Evolutionary conservation across 106 monocot species (phyloP), one percentile per base, ranked within the genome.

Genomic region (Narthecium ossifragum): DNA sequence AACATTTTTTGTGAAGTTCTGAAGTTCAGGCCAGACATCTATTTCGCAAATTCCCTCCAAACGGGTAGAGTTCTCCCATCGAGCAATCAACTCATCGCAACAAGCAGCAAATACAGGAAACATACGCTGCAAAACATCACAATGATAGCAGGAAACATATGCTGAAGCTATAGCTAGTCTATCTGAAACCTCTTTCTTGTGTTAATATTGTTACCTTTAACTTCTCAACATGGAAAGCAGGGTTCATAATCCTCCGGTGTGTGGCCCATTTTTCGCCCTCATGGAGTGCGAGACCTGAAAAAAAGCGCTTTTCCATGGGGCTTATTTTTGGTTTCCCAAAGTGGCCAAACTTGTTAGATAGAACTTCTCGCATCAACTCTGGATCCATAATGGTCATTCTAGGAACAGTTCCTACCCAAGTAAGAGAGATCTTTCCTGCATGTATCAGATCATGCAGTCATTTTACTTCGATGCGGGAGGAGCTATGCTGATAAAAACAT

Each of bases 171-270:
- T 3, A 43, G 14, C 14, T 17, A 6, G 14, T 43, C 18, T 39
- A 39, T 1, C 15, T 39, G 24, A 3, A 68, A 13, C 7, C 17
- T 41, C 2, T 41, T 41, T 17, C 11, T 17, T 8, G 2, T 41
- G 17, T 41, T 5, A 41, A 41, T 14, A 41, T 5, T 17, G 43
- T 37, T 77, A 89, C 88, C 88, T 90, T 90, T 10, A 90, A 45
- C 55, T 85, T 90, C 51, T 92, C 92, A 4, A 78, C 29, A 57
- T 86, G 92, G 56, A 92, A 92, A 36, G 86, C 92, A n/a, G 92
- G 92, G 57, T 77, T 92, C 9, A 92, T 53, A 33, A 92, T 80
- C 18, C 72, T 77, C 51, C 86, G 55, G 32, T 78, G 82, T n/a
- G 47, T 80, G 8, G 66, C 86, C 92, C 92, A 92, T 66, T 92